phyloP scores from a whole-genome alignment of 768 basidiomycete species.

The Xerocomus brunneocitrinus region DNA sequence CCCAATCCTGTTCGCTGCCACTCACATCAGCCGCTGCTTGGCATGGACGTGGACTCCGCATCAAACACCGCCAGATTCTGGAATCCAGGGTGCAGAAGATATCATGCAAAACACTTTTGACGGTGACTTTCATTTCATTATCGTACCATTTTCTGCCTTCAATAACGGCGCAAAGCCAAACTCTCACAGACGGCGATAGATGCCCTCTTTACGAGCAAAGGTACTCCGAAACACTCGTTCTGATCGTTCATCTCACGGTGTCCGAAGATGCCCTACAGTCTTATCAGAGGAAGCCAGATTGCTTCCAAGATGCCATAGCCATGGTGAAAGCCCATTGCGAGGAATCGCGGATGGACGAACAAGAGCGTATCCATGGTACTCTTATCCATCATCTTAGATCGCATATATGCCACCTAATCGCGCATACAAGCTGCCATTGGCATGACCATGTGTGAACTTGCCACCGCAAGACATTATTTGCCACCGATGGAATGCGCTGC shows the following conservation, averaged over 20 bases:
- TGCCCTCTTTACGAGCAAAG: constrained; percentile 13
- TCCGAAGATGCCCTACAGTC: constrained; percentile 38
- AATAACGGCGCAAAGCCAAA: constrained; percentile 14
- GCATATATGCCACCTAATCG: constrained; percentile 1
- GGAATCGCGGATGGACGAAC: constrained; percentile 56
- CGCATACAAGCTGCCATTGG: constrained; percentile 60
- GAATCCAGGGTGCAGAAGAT: not conserved
- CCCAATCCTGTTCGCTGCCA: constrained; percentile 12
- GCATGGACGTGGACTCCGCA: constrained; percentile 30
- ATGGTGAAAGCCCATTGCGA: constrained; percentile 48
- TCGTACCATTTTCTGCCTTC: constrained; percentile 5
- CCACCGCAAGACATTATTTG: constrained; percentile 64
- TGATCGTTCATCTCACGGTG: constrained; percentile 8
- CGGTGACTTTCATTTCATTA: constrained; percentile 16
- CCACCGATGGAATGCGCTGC: constrained; percentile 60
- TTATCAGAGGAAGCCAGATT: constrained; percentile 52
- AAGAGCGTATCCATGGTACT: constrained; percentile 56
- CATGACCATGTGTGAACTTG: constrained; percentile 78
- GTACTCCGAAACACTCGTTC: constrained; percentile 9
- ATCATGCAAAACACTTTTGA: constrained; percentile 16
- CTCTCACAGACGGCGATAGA: constrained; percentile 18
- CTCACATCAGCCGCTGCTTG: constrained; percentile 7
- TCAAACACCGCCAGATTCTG: constrained; percentile 20
- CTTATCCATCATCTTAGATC: not conserved
- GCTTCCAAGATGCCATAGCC: constrained; percentile 52